Evolutionary conservation across 257 asterid genomes (phyloP), one percentile per base, ranked within the genome.

Genomic region (Catharanthus roseus): DNA sequence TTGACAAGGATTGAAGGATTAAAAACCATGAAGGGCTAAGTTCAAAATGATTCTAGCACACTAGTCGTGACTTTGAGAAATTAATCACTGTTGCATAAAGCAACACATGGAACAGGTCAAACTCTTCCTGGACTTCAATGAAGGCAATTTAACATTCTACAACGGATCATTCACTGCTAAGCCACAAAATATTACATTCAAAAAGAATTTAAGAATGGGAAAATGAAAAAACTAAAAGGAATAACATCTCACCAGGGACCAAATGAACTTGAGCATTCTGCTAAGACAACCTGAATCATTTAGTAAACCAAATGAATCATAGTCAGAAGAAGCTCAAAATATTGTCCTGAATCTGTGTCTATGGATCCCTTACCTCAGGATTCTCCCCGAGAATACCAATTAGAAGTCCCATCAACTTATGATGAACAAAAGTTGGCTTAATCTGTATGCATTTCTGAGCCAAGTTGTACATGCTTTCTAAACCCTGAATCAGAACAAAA

Each of bases 251-350:
- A 93, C 98, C 98, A 93, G 81, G 97, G 93, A 60, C 96, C 97
- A 83, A 87, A 93, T 74, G 98, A 93, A 82, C 90, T 87, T 68
- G 96, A 89, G 84, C 98, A 93, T 81, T 87, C 97, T 23, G 96
- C 96, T 63, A 93, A 79, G 73, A 93, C 87, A 74, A 89, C 96
- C 97, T 93, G 85, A 81, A 87, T 31, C 65, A 75, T 73, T 45
- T 72, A 72, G 47, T 45, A 41, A 66, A 74, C 77, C 72, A 61
- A 58, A 65, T 53, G 51, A 79, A 47, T 75, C 38, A 38, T 68
- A 70, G 39, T 56, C 41, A 23, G 45, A 70, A 66, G 71, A 72
- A 74, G 71, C 68, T 21, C 75, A 53, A 68, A 54, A 67, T 5
- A 36, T 24, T 42, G 68, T 47, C 39, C 29, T 34, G 19, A 65